A percentile compares a stretch with the other conserved stretches of the same genome.
These are phyloP conservation scores for Lachancea meyersii DNA, from an alignment of 805 yeast species.

Conservation along the genomic window DNA sequence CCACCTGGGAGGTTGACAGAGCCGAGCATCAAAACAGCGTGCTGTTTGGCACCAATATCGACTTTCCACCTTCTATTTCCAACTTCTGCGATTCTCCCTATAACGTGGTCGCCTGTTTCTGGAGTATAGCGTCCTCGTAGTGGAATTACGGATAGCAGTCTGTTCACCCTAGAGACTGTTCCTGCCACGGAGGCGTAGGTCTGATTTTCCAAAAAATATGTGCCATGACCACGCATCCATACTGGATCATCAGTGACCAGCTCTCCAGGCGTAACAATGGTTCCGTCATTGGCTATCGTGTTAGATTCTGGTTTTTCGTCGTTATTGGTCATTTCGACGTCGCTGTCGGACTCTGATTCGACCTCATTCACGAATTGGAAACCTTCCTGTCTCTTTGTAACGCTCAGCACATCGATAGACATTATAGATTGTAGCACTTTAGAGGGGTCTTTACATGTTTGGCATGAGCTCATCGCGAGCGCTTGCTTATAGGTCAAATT, in stretches of 20 bases:
- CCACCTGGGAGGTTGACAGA: slow-evolving; percentile 98
- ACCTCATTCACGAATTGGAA: slow-evolving; percentile 17
- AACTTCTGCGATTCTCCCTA: slow-evolving; percentile 91
- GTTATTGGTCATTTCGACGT: slow-evolving; percentile 30
- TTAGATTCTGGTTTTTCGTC: slow-evolving; percentile 26
- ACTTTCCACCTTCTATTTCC: slow-evolving; percentile 95
- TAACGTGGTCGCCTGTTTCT: slow-evolving; percentile 92
- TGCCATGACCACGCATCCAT: slow-evolving; percentile 99
- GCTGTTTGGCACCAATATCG: slow-evolving; percentile 91
- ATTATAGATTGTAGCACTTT: slow-evolving; percentile 1
- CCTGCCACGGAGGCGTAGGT: slow-evolving; percentile 95
- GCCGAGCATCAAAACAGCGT: slow-evolving; percentile 88
- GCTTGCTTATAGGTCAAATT: not conserved
- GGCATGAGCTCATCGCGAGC: not conserved
- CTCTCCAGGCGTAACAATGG: slow-evolving; percentile 90
- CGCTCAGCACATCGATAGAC: slow-evolving; percentile 24
- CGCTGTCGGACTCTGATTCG: slow-evolving; percentile 10
- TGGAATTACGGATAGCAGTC: slow-evolving; percentile 78
- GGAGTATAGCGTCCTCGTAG: slow-evolving; percentile 84
- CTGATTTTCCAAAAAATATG: slow-evolving; percentile 66
- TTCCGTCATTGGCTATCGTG: slow-evolving; percentile 27
- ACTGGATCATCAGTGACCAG: slow-evolving; percentile 89
- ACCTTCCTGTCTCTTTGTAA: slow-evolving; percentile 24
- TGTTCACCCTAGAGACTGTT: slow-evolving; percentile 75
- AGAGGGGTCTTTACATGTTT: no score